phyloP scores from a whole-genome alignment of 2,329 filamentous ascomycete genomes.

The Colletotrichum sp. region DNA sequence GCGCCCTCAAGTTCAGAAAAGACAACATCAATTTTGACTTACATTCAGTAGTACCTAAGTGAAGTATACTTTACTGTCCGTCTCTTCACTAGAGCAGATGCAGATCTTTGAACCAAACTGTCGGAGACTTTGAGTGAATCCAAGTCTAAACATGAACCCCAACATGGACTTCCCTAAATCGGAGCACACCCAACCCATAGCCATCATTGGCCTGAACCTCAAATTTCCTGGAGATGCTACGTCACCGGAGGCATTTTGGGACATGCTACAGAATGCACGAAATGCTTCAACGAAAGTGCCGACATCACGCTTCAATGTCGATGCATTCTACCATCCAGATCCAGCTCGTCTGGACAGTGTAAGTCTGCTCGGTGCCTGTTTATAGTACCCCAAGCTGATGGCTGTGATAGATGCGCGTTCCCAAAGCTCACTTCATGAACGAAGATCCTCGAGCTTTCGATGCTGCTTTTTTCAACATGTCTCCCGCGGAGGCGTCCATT shows the following conservation, averaged over 20 bases:
- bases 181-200: conserved; percentile 16
- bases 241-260: background rate
- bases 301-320: background rate
- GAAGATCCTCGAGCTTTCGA: conserved; percentile 1
- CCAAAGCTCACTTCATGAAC: background rate
- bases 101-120: background rate
- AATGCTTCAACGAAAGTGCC: background rate
- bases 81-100: background rate
- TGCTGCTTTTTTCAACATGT: conserved; percentile 11
- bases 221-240: conserved; percentile 22
- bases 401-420: background rate
- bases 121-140: background rate
- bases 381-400: background rate
- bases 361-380: background rate
- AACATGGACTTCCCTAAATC: background rate
- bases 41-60: background rate
- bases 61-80: background rate
- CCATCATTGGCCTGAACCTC: conserved; percentile 26
- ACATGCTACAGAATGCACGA: background rate
- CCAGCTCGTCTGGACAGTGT: background rate
- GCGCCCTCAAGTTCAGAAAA: background rate
- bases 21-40: background rate
- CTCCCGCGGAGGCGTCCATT: background rate
- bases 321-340: conserved; percentile 1
- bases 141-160: background rate